Evolutionary conservation across 352 stramenopile species (phyloP).

Genomic region (Pythium rishiriense): DNA sequence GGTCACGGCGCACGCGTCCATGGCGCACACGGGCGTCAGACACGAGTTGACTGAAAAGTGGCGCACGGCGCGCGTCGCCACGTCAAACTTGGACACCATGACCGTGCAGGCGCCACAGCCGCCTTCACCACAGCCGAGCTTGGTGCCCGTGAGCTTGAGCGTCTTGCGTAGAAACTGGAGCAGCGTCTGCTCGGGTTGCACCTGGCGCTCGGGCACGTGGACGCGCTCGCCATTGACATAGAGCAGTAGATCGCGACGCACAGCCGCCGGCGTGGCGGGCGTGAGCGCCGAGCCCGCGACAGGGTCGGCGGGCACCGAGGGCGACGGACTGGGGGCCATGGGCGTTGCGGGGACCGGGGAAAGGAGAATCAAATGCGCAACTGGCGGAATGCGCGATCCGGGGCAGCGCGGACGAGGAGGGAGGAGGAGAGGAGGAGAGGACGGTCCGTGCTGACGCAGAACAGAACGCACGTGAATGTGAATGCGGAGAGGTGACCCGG

Average conservation of each 20-base stretch:
- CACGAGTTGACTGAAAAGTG: constrained; percentile 89
- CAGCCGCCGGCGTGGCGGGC: background rate
- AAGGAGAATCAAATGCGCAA: constrained; percentile 18
- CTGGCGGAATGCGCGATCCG: constrained; percentile 2
- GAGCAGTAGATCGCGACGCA: constrained; percentile 59
- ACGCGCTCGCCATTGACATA: constrained; percentile 78
- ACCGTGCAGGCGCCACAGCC: constrained; percentile 97
- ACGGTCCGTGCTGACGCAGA: constrained; percentile 5
- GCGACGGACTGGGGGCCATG: constrained; percentile 21
- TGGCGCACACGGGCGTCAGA: constrained; percentile 75
- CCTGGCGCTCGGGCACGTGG: constrained; percentile 45
- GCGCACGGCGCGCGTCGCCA: constrained; percentile 39
- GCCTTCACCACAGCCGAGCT: constrained; percentile 93
- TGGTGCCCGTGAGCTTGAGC: constrained; percentile 76
- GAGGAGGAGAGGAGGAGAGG: background rate
- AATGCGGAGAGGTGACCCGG: constrained; percentile 12
- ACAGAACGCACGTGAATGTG: constrained; percentile 25
- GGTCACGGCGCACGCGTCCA: constrained; percentile 84
- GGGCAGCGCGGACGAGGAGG: background rate
- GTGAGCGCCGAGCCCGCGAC: background rate
- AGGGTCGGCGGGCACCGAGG: constrained; percentile 4
- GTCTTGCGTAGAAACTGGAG: constrained; percentile 83
- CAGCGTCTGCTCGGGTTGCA: constrained; percentile 74
- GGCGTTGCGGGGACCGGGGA: background rate
- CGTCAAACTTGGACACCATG: constrained; percentile 84